Evolutionary conservation across 306 rosid genomes (phyloP).

Genomic region (Hippophae rhamnoides): DNA sequence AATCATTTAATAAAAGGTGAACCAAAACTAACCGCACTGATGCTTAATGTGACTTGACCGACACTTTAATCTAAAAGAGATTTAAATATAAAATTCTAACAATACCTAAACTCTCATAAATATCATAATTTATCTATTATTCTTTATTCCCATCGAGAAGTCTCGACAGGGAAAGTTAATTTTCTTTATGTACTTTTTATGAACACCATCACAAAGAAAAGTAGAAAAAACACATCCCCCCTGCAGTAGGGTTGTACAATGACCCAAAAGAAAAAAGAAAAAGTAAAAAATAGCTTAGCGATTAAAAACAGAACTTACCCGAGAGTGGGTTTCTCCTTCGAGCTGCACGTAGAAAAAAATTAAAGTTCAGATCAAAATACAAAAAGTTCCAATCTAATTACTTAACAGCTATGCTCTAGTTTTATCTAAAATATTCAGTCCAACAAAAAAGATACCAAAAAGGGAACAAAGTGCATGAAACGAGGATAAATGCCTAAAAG

Average conservation of each 20-base stretch:
- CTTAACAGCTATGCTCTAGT: background rate
- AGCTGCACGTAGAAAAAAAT: conserved; percentile 49
- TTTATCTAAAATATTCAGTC: background rate
- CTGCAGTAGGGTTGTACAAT: background rate
- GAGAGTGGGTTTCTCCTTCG: conserved; percentile 99
- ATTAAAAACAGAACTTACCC: conserved; percentile 42
- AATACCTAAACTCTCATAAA: background rate
- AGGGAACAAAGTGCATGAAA: too few species aligned
- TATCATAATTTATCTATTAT: too few species aligned
- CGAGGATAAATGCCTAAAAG: too few species aligned
- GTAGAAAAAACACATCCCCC: too few species aligned
- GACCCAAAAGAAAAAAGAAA: background rate
- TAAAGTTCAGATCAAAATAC: conserved; percentile 9
- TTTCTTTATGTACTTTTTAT: too few species aligned
- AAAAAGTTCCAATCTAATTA: background rate
- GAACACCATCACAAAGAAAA: too few species aligned
- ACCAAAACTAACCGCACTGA: too few species aligned
- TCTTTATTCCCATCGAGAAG: too few species aligned
- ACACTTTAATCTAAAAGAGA: background rate
- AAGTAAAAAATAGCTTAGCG: background rate
- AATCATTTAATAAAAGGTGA: too few species aligned
- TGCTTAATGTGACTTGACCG: too few species aligned
- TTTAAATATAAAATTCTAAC: background rate
- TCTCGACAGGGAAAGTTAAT: too few species aligned
- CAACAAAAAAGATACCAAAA: background rate